A percentile compares a stretch with the other conserved stretches of the same genome.
Conservation (phyloP, 306 rosid species). For the Oemleria cerasiformis region DNA sequence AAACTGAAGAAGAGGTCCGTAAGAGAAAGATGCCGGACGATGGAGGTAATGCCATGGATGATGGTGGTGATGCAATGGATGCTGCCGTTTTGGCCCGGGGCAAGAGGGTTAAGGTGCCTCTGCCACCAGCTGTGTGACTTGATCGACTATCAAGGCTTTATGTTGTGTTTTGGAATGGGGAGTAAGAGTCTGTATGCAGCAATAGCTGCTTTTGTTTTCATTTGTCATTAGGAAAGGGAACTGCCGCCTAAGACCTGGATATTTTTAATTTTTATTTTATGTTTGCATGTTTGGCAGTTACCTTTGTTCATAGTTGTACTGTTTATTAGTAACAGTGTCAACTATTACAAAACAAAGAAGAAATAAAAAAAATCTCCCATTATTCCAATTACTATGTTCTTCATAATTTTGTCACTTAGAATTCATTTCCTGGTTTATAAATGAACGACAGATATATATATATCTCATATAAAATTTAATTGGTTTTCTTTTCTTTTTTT, state of each 20-base stretch:
- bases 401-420: not conserved
- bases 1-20: not conserved
- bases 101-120: conserved; percentile 8
- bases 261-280: too few species aligned
- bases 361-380: not conserved
- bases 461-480: too few species aligned
- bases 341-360: not conserved
- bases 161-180: not conserved
- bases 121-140: not conserved
- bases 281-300: not conserved
- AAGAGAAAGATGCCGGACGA: too few species aligned
- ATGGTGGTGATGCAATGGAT: not conserved
- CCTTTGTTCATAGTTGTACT: not conserved
- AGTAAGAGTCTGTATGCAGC: not conserved
- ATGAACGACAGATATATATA: too few species aligned
- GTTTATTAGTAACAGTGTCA: not conserved
- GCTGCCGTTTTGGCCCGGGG: not conserved
- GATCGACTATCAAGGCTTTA: too few species aligned
- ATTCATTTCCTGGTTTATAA: too few species aligned
- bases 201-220: too few species aligned
- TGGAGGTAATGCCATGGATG: not conserved
- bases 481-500: too few species aligned
- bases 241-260: too few species aligned
- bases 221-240: not conserved
- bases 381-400: not conserved